Percentiles rank a stretch among this genome's conserved stretches.
These are phyloP conservation scores for Pythium brassicae DNA, from an alignment of 352 stramenopile species.

Conservation along the genomic window DNA sequence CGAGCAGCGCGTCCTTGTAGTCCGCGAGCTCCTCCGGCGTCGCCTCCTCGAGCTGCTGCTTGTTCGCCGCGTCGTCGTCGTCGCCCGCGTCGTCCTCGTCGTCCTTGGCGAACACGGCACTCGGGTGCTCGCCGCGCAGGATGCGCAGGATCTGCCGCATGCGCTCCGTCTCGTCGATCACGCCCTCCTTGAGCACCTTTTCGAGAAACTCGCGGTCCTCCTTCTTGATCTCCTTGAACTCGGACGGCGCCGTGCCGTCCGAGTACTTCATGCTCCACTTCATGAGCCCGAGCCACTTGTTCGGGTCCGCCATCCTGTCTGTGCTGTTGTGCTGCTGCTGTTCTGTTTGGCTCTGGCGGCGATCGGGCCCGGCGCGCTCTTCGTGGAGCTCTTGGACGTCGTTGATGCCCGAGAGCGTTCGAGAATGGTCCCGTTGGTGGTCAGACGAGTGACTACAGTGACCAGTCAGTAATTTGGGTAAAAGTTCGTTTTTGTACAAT, in stretches of 20 bases:
- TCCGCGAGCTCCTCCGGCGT: conserved; percentile 62
- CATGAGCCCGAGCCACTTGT: conserved; percentile 87
- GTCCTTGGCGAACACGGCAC: conserved; percentile 51
- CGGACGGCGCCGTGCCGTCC: conserved; percentile 66
- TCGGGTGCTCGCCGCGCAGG: conserved; percentile 69
- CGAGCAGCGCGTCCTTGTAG: conserved; percentile 79
- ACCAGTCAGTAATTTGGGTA: no score
- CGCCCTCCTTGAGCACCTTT: conserved; percentile 77
- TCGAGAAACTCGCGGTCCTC: conserved; percentile 79
- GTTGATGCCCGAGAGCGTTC: no score
- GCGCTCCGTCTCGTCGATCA: conserved; percentile 84
- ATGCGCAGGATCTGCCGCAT: conserved; percentile 83
- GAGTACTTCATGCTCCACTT: conserved; percentile 88
- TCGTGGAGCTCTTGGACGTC: no score
- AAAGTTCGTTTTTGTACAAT: no score
- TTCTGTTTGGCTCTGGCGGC: no score
- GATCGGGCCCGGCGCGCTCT: no score
- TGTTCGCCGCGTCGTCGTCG: conserved; percentile 19
- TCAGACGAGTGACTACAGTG: no score
- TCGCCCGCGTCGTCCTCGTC: conserved; percentile 31
- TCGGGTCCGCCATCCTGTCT: conserved; percentile 48
- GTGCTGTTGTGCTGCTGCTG: not conserved
- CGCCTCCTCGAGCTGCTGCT: conserved; percentile 29
- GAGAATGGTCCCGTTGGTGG: no score
- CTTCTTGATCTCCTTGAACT: conserved; percentile 65